Conservation (phyloP, 2,329 filamentous ascomycete genomes). For the Cladobotryum protrusum region DNA sequence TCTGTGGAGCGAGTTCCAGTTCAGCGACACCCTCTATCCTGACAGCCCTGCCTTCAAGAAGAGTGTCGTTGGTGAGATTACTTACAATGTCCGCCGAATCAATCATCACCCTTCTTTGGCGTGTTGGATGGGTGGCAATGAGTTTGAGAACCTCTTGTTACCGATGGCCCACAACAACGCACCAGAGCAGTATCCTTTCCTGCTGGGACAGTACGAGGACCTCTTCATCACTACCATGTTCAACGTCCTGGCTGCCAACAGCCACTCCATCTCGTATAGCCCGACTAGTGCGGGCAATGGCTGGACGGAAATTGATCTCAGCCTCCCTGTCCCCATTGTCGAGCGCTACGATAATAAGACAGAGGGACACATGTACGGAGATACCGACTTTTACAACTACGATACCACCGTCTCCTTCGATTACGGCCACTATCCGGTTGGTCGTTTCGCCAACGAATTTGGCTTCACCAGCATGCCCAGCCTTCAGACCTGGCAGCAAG, state of each 20-base stretch:
- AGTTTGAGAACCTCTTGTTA: constrained; percentile 52
- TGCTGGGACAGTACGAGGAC: constrained; percentile 46
- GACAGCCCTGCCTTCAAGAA: constrained; percentile 47
- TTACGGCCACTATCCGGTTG: constrained; percentile 47
- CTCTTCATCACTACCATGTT: constrained; percentile 51
- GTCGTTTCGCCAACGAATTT: constrained; percentile 58
- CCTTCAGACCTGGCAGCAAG: constrained; percentile 51
- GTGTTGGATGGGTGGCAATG: constrained; percentile 52
- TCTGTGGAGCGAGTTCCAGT: constrained; percentile 59
- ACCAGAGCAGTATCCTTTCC: constrained; percentile 32
- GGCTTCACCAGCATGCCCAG: constrained; percentile 59
- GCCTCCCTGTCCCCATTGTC: constrained; percentile 48
- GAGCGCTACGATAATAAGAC: constrained; percentile 51
- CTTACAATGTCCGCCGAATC: constrained; percentile 54
- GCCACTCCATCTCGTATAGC: constrained; percentile 53
- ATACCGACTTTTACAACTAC: constrained; percentile 58
- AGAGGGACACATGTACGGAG: constrained; percentile 48
- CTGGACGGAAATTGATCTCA: constrained; percentile 39
- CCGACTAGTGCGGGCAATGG: constrained; percentile 56
- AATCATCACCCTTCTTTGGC: constrained; percentile 55
- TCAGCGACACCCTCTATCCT: constrained; percentile 55
- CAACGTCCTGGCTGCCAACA: constrained; percentile 51
- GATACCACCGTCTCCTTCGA: constrained; percentile 47
- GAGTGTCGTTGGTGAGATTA: constrained; percentile 48
- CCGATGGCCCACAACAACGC: constrained; percentile 28